These are phyloP conservation scores for Eucalyptus polybractea DNA, from an alignment of 345 rosid species.

Conservation along the genomic window DNA sequence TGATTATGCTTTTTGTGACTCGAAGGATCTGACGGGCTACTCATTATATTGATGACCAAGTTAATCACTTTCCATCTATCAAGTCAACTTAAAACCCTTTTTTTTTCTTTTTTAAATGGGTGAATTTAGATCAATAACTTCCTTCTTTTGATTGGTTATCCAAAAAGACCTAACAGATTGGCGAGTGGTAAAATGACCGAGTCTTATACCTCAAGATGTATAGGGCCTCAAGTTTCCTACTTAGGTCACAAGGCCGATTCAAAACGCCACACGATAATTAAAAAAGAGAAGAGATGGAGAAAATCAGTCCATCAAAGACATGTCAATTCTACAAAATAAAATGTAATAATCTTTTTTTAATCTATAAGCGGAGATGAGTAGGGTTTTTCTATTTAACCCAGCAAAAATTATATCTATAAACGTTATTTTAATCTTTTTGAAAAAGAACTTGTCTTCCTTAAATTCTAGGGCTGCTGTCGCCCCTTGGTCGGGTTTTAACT, in stretches of 20 bases:
- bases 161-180: fast-evolving
- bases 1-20: not conserved
- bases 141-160: not conserved
- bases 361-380: not conserved
- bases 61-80: not conserved
- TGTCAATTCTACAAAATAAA: no score
- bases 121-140: not conserved
- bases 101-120: no score
- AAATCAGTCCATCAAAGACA: no score
- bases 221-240: no score
- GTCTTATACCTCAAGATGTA: no score
- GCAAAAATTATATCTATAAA: no score
- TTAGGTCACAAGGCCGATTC: fast-evolving
- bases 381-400: not conserved
- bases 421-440: not conserved
- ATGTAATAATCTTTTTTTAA: no score
- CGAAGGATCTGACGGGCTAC: not conserved
- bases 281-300: no score
- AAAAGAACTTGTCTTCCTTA: not conserved
- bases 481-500: not conserved
- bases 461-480: not conserved
- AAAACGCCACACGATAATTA: no score
- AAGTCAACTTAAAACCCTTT: not conserved
- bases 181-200: no score
- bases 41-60: no score